Evolutionary conservation across 441 rosid genomes (phyloP), one percentile per base, ranked within the genome.

Genomic region (Manihot esculenta): DNA sequence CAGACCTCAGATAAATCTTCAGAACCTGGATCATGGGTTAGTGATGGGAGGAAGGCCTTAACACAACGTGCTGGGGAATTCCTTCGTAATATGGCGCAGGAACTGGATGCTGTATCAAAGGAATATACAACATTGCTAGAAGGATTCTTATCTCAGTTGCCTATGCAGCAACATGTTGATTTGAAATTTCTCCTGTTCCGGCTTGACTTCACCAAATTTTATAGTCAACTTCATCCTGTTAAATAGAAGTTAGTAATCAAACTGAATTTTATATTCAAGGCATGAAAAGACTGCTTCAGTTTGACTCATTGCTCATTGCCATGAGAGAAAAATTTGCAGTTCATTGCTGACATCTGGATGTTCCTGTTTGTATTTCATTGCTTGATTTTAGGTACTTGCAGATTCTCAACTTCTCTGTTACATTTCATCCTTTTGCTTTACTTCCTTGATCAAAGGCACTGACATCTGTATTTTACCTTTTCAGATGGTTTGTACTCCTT

Each of bases 171-270:
- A 73, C 91, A 88, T 55, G 84, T 92, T 64, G 97, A 92, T 80
- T 85, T 90, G 73, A 94, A 94, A 76, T 90, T 90, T 83, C 97
- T 92, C 69, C 80, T 90, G 44, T 94, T 92, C 83, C 88, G 96
- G 81, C 91, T 92, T 60, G 93, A 90, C 78, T 94, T 90, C 86
- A 89, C 94, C 14, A 95, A 92, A 81, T 94, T 90, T 81, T 94
- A 92, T 76, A 84, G 88, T 74, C 85, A 74, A 76, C 71, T 79
- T 71, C 87, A 59, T 76, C 80, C 86, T 53, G n/a, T 27, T 11
- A 69, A 69, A 45, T 69, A 74, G 65, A 64, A 66, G 75, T 62
- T 86, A 81, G 79, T 61, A 71, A n/a, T n/a, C n/a, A 73, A 77
- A 63, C 33, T 65, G 42, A n/a, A n/a, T n/a, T 38, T 67, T 41